Percentiles rank a stretch among this genome's conserved stretches.
Evolutionary conservation across 2,329 filamentous ascomycete genomes (phyloP).

Genomic region (Neocatenulostroma microsporum): DNA sequence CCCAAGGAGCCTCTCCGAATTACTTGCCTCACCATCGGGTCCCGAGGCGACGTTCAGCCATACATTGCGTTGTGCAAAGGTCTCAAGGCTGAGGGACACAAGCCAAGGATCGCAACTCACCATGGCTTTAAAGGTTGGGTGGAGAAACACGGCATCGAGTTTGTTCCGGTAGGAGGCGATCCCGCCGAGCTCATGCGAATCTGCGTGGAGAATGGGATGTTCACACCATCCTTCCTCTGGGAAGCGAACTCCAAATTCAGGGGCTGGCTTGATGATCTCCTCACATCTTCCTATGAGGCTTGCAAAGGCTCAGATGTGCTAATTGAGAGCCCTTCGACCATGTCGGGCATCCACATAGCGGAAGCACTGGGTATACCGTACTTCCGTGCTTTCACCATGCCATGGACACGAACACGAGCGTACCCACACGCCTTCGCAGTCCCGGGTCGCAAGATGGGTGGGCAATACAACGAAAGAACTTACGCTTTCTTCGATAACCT

Average conservation of each 20-base stretch:
- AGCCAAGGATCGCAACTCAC: constrained; percentile 81
- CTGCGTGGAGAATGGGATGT: constrained; percentile 95
- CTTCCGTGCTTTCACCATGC: constrained; percentile 97
- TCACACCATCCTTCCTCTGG: constrained; percentile 81
- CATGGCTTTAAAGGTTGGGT: constrained; percentile 85
- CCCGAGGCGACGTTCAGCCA: constrained; percentile 89
- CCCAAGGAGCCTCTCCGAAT: constrained; percentile 70
- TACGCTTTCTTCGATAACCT: constrained; percentile 96
- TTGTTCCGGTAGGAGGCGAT: constrained; percentile 79
- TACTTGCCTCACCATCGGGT: constrained; percentile 92
- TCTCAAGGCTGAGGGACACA: constrained; percentile 78
- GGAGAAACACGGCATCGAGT: constrained; percentile 87
- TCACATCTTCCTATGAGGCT: constrained; percentile 70
- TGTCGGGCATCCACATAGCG: constrained; percentile 96
- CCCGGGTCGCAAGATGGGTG: constrained; percentile 87
- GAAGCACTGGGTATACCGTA: constrained; percentile 90
- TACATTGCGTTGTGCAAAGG: constrained; percentile 96
- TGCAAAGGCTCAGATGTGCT: constrained; percentile 83
- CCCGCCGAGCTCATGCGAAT: constrained; percentile 91
- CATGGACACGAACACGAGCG: constrained; percentile 89
- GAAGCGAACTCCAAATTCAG: constrained; percentile 85
- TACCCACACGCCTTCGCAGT: constrained; percentile 97
- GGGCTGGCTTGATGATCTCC: constrained; percentile 86
- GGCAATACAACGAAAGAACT: constrained; percentile 87
- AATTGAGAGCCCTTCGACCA: constrained; percentile 91